Evolutionary conservation across 148 eudicot genomes (phyloP).

Genomic region (Diospyros lotus): DNA sequence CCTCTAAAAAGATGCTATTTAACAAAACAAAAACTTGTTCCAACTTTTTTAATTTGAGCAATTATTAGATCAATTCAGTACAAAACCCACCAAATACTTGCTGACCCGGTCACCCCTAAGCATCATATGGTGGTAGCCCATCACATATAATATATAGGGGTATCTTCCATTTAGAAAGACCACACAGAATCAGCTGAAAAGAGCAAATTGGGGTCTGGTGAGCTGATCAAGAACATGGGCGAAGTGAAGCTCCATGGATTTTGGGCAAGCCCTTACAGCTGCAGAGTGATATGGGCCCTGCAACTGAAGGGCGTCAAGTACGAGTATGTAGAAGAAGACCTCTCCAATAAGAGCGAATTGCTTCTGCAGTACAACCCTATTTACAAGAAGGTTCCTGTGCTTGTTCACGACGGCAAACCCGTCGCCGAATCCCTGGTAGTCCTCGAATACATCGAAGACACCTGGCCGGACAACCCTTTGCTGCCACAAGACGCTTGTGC

Average conservation of each 20-base stretch:
- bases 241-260: constrained; percentile 5
- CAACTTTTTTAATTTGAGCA: no score
- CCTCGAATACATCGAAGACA: constrained; percentile 10
- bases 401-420: constrained; percentile 2
- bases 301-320: constrained; percentile 6
- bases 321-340: constrained; percentile 11
- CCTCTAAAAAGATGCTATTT: no score
- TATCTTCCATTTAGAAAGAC: no score
- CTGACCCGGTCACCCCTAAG: no score
- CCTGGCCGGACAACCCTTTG: constrained; percentile 23
- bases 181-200: no score
- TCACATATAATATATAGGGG: no score
- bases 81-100: no score
- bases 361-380: constrained; percentile 12
- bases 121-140: no score
- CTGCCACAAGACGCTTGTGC: constrained; percentile 19
- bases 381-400: constrained; percentile 13
- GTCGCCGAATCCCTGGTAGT: background rate
- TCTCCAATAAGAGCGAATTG: constrained; percentile 1
- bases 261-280: background rate
- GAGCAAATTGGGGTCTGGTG: background rate
- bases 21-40: no score
- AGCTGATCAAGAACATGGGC: background rate
- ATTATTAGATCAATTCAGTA: no score
- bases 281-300: constrained; percentile 9